Base-by-base conservation (phyloP, 2,329 filamentous ascomycete species). In the Colletotrichum cereale region DNA sequence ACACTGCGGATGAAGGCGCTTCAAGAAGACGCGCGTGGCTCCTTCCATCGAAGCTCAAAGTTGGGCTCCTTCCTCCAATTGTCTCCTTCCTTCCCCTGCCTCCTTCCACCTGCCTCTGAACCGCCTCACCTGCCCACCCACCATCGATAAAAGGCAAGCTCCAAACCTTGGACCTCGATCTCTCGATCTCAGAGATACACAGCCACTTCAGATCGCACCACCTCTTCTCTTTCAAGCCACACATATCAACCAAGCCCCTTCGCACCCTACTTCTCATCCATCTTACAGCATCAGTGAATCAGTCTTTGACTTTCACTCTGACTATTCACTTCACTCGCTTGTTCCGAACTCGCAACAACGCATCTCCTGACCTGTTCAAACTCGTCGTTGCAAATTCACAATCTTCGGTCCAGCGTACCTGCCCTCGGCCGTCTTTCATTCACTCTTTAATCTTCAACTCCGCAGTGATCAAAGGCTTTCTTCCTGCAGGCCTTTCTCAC, bases 331-430 rank as follows among this genome's bases (percentile, higher is more conserved):
- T 31, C 18, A 31, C 61, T 2, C 47, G 29, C 48, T 38, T 63
- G 31, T 42, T 63, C 18, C 29, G 18, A 26, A 34, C 14, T 50
- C 44, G 21, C 47, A 21, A 53, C 47, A 11, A 12, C 47, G 26
- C 31, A 24, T 6, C 31, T 29, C 50, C 21, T 12, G 21, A 14
- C 5, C 36, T 21, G 48, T 42, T 63, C 61, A 53, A 63, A 42
- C 6, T 21, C 24, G 36, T 38, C 11, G 36, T 42, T 70, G 57
- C 29, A 55, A 73, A 14, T 11, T 64, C 47, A 55, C 61, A 62
- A 21, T 24, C 55, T 10, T 24, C 16, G 14, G 31, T 18, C 48
- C 3, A 16, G 14, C 7, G 48, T 34, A 26, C 57, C 57, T 60
- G 2, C 26, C 26, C 21, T 38, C n/a, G 6, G 1, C 18, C 7